Base-by-base conservation (phyloP, 768 basidiomycete genomes). In the Boletus reticuloceps region DNA sequence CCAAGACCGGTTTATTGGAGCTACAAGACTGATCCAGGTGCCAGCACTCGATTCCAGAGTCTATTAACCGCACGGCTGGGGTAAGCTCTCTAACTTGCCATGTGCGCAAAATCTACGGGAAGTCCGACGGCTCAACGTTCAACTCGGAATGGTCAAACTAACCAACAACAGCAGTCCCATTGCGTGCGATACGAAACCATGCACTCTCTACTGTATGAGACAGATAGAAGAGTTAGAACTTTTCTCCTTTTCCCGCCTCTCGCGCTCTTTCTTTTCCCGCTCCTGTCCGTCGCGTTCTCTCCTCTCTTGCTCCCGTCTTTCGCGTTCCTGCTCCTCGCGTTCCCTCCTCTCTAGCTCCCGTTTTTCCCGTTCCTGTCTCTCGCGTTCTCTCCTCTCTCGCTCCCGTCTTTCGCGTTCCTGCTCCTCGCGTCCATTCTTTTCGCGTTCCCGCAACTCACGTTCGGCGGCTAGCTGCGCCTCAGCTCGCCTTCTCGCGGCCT, bases 401-500 rank as follows among this genome's bases (percentile, higher is more conserved):
- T 29, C 8, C 22, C 14, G 38, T 20, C n/a, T 34, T 1, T 43
- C 48, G 4, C 6, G 10, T 9, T 54, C 51, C 1, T 29, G 36
- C 40, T 12, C 39, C 22, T 48, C 47, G 3, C 25, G 40, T 12
- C 51, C 41, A 43, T 16, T 25, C 19, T 43, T 54, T 39, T 66
- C 52, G 8, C 52, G 54, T 13, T 63, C 59, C 39, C 39, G 20
- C 17, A 40, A 25, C 14, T 54, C 50, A 1, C 49, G 58, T 53
- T 66, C 52, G 3, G 58, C 53, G 13, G 56, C 58, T 17, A 70
- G 56, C 31, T 65, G 59, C n/a, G 48, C 55, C 44, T 64, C 61
- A 9, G 56, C 61, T 13, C 6, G 56, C 37, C 36, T 64, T 46
- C 40, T 59, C 36, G 43, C 64, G 2, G 40, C 52, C 20, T 66